These are phyloP conservation scores for Clonostachys chloroleuca DNA, from an alignment of 2,329 filamentous ascomycete species.

Conservation along the genomic window DNA sequence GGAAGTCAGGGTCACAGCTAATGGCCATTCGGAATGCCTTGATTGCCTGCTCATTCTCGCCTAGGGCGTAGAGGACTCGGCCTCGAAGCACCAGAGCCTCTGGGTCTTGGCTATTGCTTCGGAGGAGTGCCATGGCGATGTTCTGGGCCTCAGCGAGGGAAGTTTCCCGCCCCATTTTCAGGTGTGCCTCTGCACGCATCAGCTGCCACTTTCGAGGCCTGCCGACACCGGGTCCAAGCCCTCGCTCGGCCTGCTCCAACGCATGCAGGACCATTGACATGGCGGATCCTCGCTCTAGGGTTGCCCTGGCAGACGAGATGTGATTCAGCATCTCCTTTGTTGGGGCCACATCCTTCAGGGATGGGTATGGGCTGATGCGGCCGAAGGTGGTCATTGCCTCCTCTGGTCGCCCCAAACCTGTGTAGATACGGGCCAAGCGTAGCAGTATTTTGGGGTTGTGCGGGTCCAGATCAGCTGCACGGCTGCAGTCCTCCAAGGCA, in stretches of 20 bases:
- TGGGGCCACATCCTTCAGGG: slow-evolving; percentile 79
- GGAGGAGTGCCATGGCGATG: slow-evolving; percentile 81
- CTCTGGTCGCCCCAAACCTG: slow-evolving; percentile 76
- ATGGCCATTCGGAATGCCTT: slow-evolving; percentile 89
- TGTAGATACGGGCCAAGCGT: slow-evolving; percentile 85
- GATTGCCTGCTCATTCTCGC: slow-evolving; percentile 92
- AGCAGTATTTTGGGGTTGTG: slow-evolving; percentile 84
- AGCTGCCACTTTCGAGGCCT: slow-evolving; percentile 92
- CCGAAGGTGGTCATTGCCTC: slow-evolving; percentile 82
- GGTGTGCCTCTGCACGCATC: slow-evolving; percentile 84
- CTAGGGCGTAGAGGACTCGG: slow-evolving; percentile 81
- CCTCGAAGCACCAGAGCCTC: slow-evolving; percentile 90
- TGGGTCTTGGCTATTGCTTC: slow-evolving; percentile 85
- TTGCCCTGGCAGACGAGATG: slow-evolving; percentile 74
- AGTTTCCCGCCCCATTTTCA: slow-evolving; percentile 90
- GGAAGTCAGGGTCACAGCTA: slow-evolving; percentile 87
- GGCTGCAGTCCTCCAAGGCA: slow-evolving; percentile 83
- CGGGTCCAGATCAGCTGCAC: slow-evolving; percentile 78
- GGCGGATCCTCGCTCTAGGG: slow-evolving; percentile 67
- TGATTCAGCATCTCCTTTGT: slow-evolving; percentile 83
- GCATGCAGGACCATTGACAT: slow-evolving; percentile 92
- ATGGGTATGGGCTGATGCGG: slow-evolving; percentile 74
- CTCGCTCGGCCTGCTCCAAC: slow-evolving; percentile 82
- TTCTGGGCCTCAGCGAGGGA: slow-evolving; percentile 88
- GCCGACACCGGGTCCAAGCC: slow-evolving; percentile 68